These are phyloP conservation scores for Rhodotorula mucilaginosa DNA, from an alignment of 1,284 basidiomycete species.

Conservation along the genomic window DNA sequence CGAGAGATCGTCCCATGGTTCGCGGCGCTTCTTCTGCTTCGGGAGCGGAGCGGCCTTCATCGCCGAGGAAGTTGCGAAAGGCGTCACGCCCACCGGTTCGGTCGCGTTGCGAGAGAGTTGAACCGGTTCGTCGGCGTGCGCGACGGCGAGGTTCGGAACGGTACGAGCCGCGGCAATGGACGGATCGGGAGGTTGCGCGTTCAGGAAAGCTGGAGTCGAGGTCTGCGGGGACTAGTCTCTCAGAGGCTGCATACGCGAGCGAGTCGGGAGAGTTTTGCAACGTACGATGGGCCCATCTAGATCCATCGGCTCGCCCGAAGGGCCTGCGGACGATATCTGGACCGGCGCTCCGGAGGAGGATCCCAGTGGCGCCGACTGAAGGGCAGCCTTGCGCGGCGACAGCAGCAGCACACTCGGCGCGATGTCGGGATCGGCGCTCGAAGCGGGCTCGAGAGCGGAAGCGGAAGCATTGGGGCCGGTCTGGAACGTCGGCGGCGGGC, in stretches of 20 bases:
- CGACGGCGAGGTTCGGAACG: not conserved
- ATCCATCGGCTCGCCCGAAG: not conserved
- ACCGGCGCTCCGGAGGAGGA: no score
- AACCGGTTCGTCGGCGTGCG: not conserved
- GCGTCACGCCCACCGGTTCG: not conserved
- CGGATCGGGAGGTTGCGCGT: constrained; percentile 10
- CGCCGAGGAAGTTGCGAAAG: constrained; percentile 13
- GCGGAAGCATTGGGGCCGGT: not conserved
- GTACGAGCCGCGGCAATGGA: constrained; percentile 2
- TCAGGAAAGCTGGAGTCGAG: constrained; percentile 4
- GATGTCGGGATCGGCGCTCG: constrained; percentile 11
- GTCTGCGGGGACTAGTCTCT: not conserved
- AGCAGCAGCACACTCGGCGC: constrained; percentile 2
- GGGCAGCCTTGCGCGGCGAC: no score
- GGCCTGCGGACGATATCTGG: no score
- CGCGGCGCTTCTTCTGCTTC: not conserved
- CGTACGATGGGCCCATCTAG: not conserved
- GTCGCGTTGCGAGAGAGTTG: not conserved
- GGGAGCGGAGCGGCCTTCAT: constrained; percentile 3
- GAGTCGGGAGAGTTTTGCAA: no score
- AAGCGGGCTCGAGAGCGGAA: not conserved
- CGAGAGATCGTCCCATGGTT: constrained; percentile 22
- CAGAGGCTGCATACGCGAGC: not conserved
- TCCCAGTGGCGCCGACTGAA: not conserved
- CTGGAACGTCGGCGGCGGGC: not conserved